These are phyloP conservation scores for Daldinia childiae DNA, from an alignment of 495 filamentous ascomycete genomes.

Conservation along the genomic window DNA sequence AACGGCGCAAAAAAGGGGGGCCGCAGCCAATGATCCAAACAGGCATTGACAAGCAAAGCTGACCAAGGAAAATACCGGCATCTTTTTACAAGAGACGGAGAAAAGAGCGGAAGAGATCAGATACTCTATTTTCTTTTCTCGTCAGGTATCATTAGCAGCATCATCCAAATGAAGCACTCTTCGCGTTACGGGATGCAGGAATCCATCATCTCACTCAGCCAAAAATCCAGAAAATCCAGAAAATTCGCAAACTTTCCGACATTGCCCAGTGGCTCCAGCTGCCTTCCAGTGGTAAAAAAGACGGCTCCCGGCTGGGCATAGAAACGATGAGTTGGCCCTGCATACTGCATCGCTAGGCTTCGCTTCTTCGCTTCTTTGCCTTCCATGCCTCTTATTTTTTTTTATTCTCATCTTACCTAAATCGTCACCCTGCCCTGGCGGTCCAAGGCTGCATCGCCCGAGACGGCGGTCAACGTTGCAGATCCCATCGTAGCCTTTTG, in stretches of 20 bases:
- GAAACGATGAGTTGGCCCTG: slow-evolving; percentile 43
- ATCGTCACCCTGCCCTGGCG: slow-evolving; percentile 34
- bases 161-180: slow-evolving; percentile 23
- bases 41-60: slow-evolving; percentile 34
- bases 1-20: slow-evolving; percentile 37
- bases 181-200: slow-evolving; percentile 39
- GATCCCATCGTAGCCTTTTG: slow-evolving; percentile 39
- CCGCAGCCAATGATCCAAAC: slow-evolving; percentile 30
- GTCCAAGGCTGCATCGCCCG: slow-evolving; percentile 43
- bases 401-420: slow-evolving; percentile 34
- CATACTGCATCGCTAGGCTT: slow-evolving; percentile 24
- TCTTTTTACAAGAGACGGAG: neutral
- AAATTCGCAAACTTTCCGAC: slow-evolving; percentile 20
- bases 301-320: slow-evolving; percentile 28
- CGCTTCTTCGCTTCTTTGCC: slow-evolving; percentile 26
- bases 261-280: slow-evolving; percentile 11
- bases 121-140: slow-evolving; percentile 6
- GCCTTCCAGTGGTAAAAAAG: slow-evolving; percentile 14
- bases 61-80: slow-evolving; percentile 23
- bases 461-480: slow-evolving; percentile 41
- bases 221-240: slow-evolving; percentile 19
- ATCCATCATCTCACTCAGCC: slow-evolving; percentile 44
- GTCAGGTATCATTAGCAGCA: slow-evolving; percentile 30
- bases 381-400: slow-evolving; percentile 21
- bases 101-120: neutral